Base-by-base conservation (phyloP, 176 grass and related monocot species). In the Triticum aestivum region DNA sequence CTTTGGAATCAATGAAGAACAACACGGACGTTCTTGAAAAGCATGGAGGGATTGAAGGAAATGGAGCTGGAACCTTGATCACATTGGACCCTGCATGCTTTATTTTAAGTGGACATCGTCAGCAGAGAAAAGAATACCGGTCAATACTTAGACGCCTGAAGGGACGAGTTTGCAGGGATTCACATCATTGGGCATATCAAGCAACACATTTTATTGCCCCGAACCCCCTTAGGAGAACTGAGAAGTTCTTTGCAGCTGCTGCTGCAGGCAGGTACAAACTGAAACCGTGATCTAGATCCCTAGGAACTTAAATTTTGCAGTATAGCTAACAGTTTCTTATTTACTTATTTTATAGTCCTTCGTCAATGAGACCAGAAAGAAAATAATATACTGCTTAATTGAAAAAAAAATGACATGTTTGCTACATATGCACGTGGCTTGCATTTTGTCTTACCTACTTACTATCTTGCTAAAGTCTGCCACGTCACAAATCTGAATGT, bases 241-340 rank as follows among this genome's bases (percentile, higher is more conserved):
- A 98, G 52, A 95, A 98, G 84, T 95, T 98, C 84, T 98, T 98
- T 75, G 93, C 96, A 87, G 90, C 96, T 34, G 90, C 93, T 71
- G 91, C 96, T 44, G 84, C 90, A 67, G 96, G 96, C 89, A 95
- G 90, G 96, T 95, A 87, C 65, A 61, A 42, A 83, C 15, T 38
- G 37, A 61, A 42, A 83, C 15, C 11, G 10, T 52, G 45, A 23
- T 83, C 9, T 20, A 33, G 30, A 52, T 30, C 74, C 18, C 38
- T 14, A 10, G 72, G 73, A 15, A 71, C 51, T 56, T n/a, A 30
- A 51, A 69, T 78, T 69, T 79, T 34, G 65, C 11, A 59, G 6
- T 71, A 44, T 18, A 56, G 23, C 11, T 44, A 44, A 44, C 11
- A 11, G 41, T 44, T 44, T 44, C 41, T 64, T 45, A 61, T 21